Base-by-base conservation (phyloP, 139 green algal genomes). In the Desmodesmus armatus region DNA sequence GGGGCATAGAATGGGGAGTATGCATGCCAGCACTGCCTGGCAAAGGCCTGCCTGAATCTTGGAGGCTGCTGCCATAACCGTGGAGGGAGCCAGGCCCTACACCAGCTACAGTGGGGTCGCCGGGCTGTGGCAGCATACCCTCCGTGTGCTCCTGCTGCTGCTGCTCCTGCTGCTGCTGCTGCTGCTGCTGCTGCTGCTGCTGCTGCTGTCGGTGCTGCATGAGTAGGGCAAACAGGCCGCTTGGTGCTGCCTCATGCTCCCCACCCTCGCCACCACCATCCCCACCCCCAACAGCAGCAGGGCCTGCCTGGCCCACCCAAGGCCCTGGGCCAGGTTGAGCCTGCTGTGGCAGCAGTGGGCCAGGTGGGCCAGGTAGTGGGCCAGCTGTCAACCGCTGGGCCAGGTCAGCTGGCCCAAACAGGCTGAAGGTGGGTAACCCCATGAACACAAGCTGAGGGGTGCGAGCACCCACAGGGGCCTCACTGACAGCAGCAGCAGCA, bases 271-370 rank as follows among this genome's bases (percentile, higher is more conserved):
- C 47, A 15, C 47, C 17, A 15, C 17, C 17, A 58, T 15, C 13
- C 47, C n/a, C 60, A 39, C 3, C 37, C 60, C 60, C 25, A 69
- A n/a, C 60, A 39, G 66, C 71, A n/a, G n/a, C n/a, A n/a, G n/a
- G n/a, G n/a, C n/a, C n/a, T n/a, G n/a, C n/a, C n/a, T n/a, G n/a
- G n/a, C n/a, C n/a, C n/a, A n/a, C n/a, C n/a, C n/a, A n/a, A n/a
- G n/a, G n/a, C n/a, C 37, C 15, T 60, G 37, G 41, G 60, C 23
- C 71, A 79, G 43, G 40, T 63, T 63, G 41, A 63, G 41, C 1
- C 60, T 41, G 39, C 62, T 41, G n/a, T 21, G 37, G n/a, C 71
- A 40, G 40, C 71, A 79, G 40, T 63, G 60, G 71, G 41, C 71
- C 41, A 79, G 41, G 19, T 43, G n/a, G 29, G n/a, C 31, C 71